phyloP scores from a whole-genome alignment of 768 basidiomycete species.

The Tricholoma hemisulphureum region DNA sequence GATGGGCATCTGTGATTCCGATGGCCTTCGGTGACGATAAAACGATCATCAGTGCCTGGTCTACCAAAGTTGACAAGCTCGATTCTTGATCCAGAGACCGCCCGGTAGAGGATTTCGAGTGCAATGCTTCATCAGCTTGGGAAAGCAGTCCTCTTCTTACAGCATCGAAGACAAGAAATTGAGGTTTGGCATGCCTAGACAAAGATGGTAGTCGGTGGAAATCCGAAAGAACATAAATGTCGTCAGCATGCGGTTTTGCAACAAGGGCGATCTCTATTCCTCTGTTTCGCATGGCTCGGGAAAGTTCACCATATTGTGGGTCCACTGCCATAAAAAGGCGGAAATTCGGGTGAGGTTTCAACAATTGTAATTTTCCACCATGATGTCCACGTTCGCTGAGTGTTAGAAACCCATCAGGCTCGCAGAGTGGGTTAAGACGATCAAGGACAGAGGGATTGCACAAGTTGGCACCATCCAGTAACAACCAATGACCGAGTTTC shows the following conservation, averaged over 20 bases:
- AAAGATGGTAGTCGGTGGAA: constrained; percentile 41
- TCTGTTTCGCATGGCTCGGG: constrained; percentile 97
- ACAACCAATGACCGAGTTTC: constrained; percentile 83
- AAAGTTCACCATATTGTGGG: constrained; percentile 88
- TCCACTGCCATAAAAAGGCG: constrained; percentile 93
- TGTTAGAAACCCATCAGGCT: constrained; percentile 76
- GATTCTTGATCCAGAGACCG: constrained; percentile 50
- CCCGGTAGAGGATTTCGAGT: constrained; percentile 33
- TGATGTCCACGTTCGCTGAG: constrained; percentile 89
- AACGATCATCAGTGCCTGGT: constrained; percentile 37
- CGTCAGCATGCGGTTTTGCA: constrained; percentile 38
- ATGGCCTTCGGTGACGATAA: constrained; percentile 9
- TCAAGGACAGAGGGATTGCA: constrained; percentile 96
- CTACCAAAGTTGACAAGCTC: constrained; percentile 40
- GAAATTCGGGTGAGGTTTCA: constrained; percentile 86
- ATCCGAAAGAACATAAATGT: constrained; percentile 44
- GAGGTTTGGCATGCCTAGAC: constrained; percentile 6
- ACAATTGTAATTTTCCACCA: constrained; percentile 66
- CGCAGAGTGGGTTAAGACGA: constrained; percentile 94
- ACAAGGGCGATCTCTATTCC: constrained; percentile 80
- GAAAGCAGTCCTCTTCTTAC: constrained; percentile 34
- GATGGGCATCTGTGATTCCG: constrained; percentile 21
- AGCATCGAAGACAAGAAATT: constrained; percentile 31
- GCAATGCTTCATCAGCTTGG: background rate
- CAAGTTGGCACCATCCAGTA: constrained; percentile 90